These are phyloP conservation scores for Biscogniauxia sp. DNA, from an alignment of 2,329 filamentous ascomycete species.

Conservation along the genomic window DNA sequence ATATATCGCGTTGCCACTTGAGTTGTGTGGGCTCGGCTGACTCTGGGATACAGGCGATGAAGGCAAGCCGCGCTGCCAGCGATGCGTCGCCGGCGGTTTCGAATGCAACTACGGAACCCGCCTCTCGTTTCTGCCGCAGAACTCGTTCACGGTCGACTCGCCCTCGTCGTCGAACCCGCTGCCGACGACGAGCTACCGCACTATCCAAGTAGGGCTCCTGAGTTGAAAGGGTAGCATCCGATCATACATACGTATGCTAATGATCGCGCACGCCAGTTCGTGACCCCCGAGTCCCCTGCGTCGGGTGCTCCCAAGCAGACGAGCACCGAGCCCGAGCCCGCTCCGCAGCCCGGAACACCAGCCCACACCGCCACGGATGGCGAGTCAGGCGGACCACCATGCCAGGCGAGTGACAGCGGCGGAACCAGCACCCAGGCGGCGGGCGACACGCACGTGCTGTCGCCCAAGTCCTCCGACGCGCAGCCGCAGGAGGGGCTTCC, in stretches of 20 bases:
- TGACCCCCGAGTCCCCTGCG: not conserved
- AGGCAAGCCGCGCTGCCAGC: slow-evolving; percentile 46
- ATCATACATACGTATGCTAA: not conserved
- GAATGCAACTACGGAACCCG: slow-evolving; percentile 48
- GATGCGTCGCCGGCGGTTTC: slow-evolving; percentile 45
- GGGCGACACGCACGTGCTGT: not conserved
- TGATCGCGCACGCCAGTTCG: not conserved
- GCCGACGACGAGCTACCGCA: not conserved
- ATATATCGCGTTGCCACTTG: not conserved
- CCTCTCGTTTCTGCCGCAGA: slow-evolving; percentile 48
- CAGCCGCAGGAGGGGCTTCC: not conserved
- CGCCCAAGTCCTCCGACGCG: not conserved
- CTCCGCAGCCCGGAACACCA: not conserved
- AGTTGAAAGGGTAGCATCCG: not conserved
- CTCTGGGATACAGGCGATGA: slow-evolving; percentile 43
- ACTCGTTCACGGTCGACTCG: slow-evolving; percentile 39
- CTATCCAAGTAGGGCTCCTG: not conserved
- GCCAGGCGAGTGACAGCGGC: not conserved
- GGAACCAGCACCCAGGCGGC: not conserved
- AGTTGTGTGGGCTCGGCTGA: not conserved
- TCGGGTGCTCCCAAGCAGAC: not conserved
- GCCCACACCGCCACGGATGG: not conserved
- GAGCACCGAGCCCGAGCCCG: not conserved
- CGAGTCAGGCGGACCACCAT: not conserved
- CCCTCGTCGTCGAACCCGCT: slow-evolving; percentile 1